phyloP scores from a whole-genome alignment of 768 basidiomycete species.

The Mycena kentingensis region DNA sequence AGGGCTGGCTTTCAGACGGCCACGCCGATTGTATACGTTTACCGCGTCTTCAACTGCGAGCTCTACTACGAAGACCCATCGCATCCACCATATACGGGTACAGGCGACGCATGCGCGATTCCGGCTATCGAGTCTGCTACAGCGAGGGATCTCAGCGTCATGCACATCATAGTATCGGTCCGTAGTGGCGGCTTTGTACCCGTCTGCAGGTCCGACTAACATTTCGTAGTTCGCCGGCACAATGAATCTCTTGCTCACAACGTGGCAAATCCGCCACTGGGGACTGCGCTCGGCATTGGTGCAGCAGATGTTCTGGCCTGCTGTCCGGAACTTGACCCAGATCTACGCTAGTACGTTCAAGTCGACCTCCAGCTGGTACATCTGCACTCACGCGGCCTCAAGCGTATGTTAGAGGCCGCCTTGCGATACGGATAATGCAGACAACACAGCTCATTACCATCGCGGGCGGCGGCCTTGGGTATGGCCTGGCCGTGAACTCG shows the following conservation, averaged over 20 bases:
- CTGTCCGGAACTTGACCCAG: conserved; percentile 14
- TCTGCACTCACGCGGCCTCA: not conserved
- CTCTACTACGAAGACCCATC: conserved; percentile 14
- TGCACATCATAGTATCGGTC: conserved; percentile 14
- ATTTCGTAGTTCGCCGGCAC: conserved; percentile 11
- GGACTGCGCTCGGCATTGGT: conserved; percentile 16
- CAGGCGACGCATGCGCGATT: conserved; percentile 17
- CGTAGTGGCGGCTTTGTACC: not conserved
- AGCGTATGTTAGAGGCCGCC: conserved; percentile 13
- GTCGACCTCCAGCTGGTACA: not conserved
- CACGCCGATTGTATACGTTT: conserved; percentile 15
- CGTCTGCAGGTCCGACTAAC: not conserved
- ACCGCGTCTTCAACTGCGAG: conserved; percentile 18
- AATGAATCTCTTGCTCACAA: conserved; percentile 14
- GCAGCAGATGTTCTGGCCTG: conserved; percentile 20
- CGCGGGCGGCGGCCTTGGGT: conserved; percentile 16
- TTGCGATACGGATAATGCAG: conserved; percentile 17
- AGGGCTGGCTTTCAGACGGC: conserved; percentile 5
- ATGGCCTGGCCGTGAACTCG: conserved; percentile 12
- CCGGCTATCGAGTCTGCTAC: conserved; percentile 9
- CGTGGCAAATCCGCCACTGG: conserved; percentile 19
- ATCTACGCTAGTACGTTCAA: conserved; percentile 17
- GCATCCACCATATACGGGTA: conserved; percentile 15
- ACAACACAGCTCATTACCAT: conserved; percentile 16
- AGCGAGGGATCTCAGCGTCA: conserved; percentile 12